Conservation (phyloP, 305 asterid species). For the Striga hermonthica region DNA sequence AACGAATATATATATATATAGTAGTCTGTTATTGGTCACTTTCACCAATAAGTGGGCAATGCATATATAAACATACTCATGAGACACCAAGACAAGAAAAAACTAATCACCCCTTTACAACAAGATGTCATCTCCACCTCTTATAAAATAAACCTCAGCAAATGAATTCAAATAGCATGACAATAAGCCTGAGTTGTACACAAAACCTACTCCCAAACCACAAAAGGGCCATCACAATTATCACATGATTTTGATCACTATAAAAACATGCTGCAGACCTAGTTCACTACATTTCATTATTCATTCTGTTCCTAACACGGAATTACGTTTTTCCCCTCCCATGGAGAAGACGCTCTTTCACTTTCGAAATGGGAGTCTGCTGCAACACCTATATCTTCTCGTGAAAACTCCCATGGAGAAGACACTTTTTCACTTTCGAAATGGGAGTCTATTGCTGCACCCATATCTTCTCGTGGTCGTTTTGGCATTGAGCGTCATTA, state of each 20-base stretch:
- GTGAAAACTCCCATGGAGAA: too few species aligned
- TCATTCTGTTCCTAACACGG: not conserved
- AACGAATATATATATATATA: too few species aligned
- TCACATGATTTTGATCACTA: conserved; percentile 38
- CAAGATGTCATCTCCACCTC: not conserved
- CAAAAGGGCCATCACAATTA: conserved; percentile 21
- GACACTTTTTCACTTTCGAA: conserved; percentile 32
- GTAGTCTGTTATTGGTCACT: too few species aligned
- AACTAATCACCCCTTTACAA: not conserved
- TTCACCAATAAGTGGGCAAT: too few species aligned
- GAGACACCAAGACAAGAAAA: not conserved
- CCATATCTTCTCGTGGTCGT: conserved; percentile 44
- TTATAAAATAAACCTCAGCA: not conserved
- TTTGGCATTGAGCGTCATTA: conserved; percentile 43
- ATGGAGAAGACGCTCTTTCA: conserved; percentile 54
- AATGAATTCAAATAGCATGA: not conserved
- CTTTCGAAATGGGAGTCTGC: conserved; percentile 36
- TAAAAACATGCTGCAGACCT: conserved; percentile 27
- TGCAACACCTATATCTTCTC: conserved; percentile 51
- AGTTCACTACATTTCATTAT: conserved; percentile 22
- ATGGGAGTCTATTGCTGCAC: conserved; percentile 47
- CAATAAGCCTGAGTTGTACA: not conserved
- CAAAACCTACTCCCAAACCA: conserved; percentile 10
- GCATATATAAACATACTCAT: not conserved
- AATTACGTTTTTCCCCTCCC: conserved; percentile 5